Percentiles rank a stretch among this genome's conserved stretches.
These are phyloP conservation scores for Cercospora beticola DNA, from an alignment of 2,329 filamentous ascomycete species.

Conservation along the genomic window DNA sequence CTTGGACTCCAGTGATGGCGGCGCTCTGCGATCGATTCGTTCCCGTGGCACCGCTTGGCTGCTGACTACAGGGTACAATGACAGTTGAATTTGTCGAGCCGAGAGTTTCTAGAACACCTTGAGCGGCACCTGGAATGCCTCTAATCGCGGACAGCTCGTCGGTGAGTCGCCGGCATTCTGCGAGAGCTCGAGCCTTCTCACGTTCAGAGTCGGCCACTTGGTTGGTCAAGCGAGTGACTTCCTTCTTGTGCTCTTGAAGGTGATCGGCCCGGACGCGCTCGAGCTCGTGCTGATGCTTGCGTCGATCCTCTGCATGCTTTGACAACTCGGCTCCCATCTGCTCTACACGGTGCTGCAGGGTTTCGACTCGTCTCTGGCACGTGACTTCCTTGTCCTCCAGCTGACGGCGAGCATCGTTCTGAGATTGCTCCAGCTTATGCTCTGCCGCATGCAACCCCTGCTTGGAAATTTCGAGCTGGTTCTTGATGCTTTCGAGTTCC, in stretches of 20 bases:
- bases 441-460: neutral
- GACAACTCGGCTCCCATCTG: neutral
- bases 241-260: neutral
- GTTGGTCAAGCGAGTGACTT: neutral
- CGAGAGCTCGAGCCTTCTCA: neutral
- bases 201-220: neutral
- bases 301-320: neutral
- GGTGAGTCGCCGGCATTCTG: constrained; percentile 4
- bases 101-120: neutral
- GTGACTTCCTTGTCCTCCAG: neutral
- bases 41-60: neutral
- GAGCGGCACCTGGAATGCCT: neutral
- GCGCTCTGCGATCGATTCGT: neutral
- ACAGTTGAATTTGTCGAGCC: neutral
- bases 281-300: neutral
- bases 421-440: neutral
- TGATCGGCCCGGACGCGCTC: neutral
- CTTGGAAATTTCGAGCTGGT: neutral
- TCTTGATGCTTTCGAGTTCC: neutral
- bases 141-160: neutral
- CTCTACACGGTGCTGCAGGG: neutral
- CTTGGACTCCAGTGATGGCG: neutral
- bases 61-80: neutral
- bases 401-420: neutral
- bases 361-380: constrained; percentile 6